These are phyloP conservation scores for Pestalotiopsis fici DNA, from an alignment of 2,329 filamentous ascomycete species.

Conservation along the genomic window DNA sequence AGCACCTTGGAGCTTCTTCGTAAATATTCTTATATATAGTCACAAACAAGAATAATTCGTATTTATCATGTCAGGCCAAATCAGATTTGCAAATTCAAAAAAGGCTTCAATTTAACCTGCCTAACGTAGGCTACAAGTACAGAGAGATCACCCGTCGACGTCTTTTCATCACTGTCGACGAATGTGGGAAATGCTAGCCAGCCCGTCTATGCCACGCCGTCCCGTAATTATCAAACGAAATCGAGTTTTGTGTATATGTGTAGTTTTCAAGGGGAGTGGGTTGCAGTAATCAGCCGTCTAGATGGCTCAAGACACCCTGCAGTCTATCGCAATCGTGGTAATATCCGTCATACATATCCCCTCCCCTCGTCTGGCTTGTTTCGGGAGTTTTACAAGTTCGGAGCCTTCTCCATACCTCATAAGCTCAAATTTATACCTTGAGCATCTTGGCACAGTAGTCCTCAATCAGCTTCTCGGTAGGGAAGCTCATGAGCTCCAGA, in stretches of 20 bases:
- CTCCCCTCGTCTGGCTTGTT: background rate
- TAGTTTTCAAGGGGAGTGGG: background rate
- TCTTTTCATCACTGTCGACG: background rate
- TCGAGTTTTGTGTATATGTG: slow-evolving; percentile 9
- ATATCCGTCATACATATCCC: background rate
- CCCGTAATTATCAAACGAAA: slow-evolving; percentile 9
- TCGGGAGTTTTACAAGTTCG: background rate
- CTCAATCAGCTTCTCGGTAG: slow-evolving; percentile 84
- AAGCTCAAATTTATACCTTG: slow-evolving; percentile 25
- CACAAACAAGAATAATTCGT: too few species aligned
- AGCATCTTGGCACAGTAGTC: slow-evolving; percentile 88
- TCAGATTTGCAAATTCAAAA: background rate
- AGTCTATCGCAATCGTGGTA: background rate
- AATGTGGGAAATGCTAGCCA: background rate
- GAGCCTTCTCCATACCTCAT: background rate
- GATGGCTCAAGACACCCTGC: background rate
- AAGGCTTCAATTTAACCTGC: slow-evolving; percentile 6
- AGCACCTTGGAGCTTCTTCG: too few species aligned
- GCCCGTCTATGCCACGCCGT: slow-evolving; percentile 9
- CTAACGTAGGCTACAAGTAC: slow-evolving; percentile 12
- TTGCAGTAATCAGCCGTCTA: background rate
- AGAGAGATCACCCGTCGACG: slow-evolving; percentile 1
- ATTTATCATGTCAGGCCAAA: background rate
- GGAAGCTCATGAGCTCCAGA: slow-evolving; percentile 95
- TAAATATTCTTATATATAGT: too few species aligned